Base-by-base conservation (phyloP, 176 grass and related monocot genomes). In the Juncus effusus region DNA sequence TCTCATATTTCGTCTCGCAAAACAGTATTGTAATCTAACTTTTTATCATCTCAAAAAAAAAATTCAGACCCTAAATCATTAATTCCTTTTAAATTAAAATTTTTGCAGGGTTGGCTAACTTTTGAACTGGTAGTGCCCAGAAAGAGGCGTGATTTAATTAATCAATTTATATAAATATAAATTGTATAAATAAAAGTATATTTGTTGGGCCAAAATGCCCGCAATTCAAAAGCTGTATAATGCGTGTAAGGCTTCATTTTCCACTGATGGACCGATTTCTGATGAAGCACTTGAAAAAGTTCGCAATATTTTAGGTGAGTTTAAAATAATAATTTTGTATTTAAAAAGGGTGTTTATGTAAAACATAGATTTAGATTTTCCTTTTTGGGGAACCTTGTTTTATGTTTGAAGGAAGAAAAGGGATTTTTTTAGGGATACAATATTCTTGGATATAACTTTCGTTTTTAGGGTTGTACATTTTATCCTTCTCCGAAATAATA, bases 231-330 rank as follows among this genome's bases (percentile, higher is more conserved):
- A 61, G 53, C 73, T 99, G 40, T 88, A 83, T 42, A 79, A 87
- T 65, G 83, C 83, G 11, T 99, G 94, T 67, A 87, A 84, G 83
- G 55, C 63, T 60, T 99, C 88, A 44, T 99, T 99, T 69, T 93
- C 85, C 44, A 70, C 80, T 6, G 54, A 99, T 62, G 94, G 88
- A 42, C 94, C 94, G 4, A 56, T 82, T 75, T 90, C 94, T 80
- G 83, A 85, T 69, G 94, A 93, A 84, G 83, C 83, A 67, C 85
- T 99, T 8, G 85, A 89, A 76, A 84, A 58, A 79, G 94, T 99
- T 69, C 88, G 85, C 55, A 74, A 71, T 11, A 65, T 89, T 36
- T 80, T 99, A 93, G 94, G 94, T 99, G 53, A 84, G 83, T 42
- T 36, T 6, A 67, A 75, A 36, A 59, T 58, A 14, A 2, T 58